Conservation (phyloP, 1,284 basidiomycete genomes). For the Melampsora americana region DNA sequence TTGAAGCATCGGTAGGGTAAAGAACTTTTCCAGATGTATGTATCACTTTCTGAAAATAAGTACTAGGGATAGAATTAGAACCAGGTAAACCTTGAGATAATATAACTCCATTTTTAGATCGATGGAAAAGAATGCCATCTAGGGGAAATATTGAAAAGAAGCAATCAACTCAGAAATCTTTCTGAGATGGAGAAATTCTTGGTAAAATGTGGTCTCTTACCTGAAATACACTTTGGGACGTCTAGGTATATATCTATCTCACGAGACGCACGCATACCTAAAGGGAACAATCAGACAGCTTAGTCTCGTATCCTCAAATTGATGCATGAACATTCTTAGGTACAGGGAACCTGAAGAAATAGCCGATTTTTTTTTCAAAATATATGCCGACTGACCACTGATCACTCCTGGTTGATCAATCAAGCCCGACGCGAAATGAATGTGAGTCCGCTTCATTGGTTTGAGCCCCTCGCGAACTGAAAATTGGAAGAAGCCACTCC, state of each 20-base stretch:
- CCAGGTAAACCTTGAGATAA: slow-evolving; percentile 69
- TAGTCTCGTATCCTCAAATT: background rate
- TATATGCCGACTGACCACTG: slow-evolving; percentile 63
- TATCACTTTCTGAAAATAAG: slow-evolving; percentile 65
- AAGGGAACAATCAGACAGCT: background rate
- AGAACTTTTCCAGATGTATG: slow-evolving; percentile 11
- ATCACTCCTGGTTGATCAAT: slow-evolving; percentile 64
- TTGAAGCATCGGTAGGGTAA: slow-evolving; percentile 4
- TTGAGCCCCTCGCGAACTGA: slow-evolving; percentile 70
- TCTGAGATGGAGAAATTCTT: background rate
- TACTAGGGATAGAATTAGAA: slow-evolving; percentile 57
- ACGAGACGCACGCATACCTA: slow-evolving; percentile 35
- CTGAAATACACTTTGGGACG: slow-evolving; percentile 33
- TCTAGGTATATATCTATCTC: slow-evolving; percentile 40
- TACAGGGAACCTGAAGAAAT: background rate
- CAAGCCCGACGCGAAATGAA: slow-evolving; percentile 72
- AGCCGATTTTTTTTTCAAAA: background rate
- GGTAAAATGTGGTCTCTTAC: background rate
- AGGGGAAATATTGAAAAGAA: slow-evolving; percentile 45
- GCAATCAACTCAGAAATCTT: background rate
- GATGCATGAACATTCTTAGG: background rate
- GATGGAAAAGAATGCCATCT: slow-evolving; percentile 67
- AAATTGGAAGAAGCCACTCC: background rate
- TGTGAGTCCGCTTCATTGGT: slow-evolving; percentile 80
- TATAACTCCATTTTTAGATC: slow-evolving; percentile 79